Percentiles rank a stretch among this genome's conserved stretches.
Conservation (phyloP, 345 rosid species). For the Arabidopsis suecica region DNA sequence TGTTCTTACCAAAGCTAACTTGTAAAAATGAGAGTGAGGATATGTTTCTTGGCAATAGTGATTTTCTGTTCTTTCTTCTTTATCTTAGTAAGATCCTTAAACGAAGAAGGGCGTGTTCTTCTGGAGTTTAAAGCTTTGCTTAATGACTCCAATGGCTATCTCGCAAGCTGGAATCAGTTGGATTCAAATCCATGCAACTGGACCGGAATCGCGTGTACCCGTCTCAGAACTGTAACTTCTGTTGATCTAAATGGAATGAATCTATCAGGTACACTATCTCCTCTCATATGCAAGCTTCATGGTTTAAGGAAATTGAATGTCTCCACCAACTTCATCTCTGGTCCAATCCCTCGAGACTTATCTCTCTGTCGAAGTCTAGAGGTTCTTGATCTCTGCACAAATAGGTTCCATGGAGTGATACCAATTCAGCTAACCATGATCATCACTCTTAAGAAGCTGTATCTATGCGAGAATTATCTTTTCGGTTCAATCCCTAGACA, state of each 20-base stretch:
- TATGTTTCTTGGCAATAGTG: slow-evolving; percentile 30
- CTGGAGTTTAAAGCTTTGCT: slow-evolving; percentile 63
- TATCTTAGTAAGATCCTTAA: slow-evolving; percentile 49
- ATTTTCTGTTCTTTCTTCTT: slow-evolving; percentile 43
- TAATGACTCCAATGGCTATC: slow-evolving; percentile 54
- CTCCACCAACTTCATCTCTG: slow-evolving; percentile 61
- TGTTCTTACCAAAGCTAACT: slow-evolving; percentile 19
- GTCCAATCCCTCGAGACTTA: slow-evolving; percentile 61
- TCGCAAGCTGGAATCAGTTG: slow-evolving; percentile 61
- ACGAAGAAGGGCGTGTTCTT: slow-evolving; percentile 59
- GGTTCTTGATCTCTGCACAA: slow-evolving; percentile 70
- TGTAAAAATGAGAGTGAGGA: slow-evolving; percentile 34
- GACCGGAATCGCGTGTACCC: slow-evolving; percentile 65
- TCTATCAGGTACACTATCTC: slow-evolving; percentile 67
- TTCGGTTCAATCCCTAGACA: slow-evolving; percentile 62
- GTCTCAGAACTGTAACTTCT: slow-evolving; percentile 54
- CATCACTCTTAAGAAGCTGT: slow-evolving; percentile 54
- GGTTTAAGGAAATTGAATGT: slow-evolving; percentile 51
- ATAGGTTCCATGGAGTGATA: slow-evolving; percentile 69
- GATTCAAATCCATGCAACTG: slow-evolving; percentile 72
- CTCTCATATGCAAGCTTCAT: slow-evolving; percentile 62
- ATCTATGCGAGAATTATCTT: slow-evolving; percentile 60
- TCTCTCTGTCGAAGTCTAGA: slow-evolving; percentile 52
- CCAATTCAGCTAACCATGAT: slow-evolving; percentile 59
- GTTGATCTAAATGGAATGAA: slow-evolving; percentile 58